Base-by-base conservation (phyloP, 139 green algal species). In the Microglena sp. region DNA sequence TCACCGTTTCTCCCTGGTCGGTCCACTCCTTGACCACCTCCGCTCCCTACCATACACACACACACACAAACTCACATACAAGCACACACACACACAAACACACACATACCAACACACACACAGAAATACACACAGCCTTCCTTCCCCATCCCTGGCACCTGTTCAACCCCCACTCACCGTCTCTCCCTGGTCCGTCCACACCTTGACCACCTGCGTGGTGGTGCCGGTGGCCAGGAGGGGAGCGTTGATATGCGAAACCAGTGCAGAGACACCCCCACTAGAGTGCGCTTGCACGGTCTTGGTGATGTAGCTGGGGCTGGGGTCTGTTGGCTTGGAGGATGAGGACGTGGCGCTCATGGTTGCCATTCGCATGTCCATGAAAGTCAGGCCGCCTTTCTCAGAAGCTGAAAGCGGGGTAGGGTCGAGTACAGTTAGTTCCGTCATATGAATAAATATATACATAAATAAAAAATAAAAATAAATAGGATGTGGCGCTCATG, bases 211-310 rank as follows among this genome's bases (percentile, higher is more conserved):
- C 64, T 90, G 82, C 24, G 68, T 77, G 67, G 59, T 34, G 82
- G 85, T 8, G 31, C 45, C 4, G 1, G 84, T 93, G 2, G 90
- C 90, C 32, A 98, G 67, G 21, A 97, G 75, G 3, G 83, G 83
- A 1, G 89, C 87, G 60, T 87, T 66, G 15, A 65, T 64, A 70
- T 97, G 92, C 3, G 79, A 84, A 2, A 82, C 78, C 56, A 97
- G 68, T 2, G 82, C 74, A 6, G 67, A 85, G 68, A 97, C 73
- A 33, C 68, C 73, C 2, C 86, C 82, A 66, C 80, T 83, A 56
- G 45, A 74, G 71, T 95, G 86, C 1, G 87, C 92, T 29, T 87
- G 70, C 55, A 96, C 68, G 24, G 27, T 18, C 21, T 8, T 15
- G 53, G 53, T 18, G 53, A 24, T 11, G 40, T 50, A 11, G 40